Evolutionary conservation across 2,329 filamentous ascomycete species (phyloP), one percentile per base, ranked within the genome.

Genomic region (Penicillium palitans): DNA sequence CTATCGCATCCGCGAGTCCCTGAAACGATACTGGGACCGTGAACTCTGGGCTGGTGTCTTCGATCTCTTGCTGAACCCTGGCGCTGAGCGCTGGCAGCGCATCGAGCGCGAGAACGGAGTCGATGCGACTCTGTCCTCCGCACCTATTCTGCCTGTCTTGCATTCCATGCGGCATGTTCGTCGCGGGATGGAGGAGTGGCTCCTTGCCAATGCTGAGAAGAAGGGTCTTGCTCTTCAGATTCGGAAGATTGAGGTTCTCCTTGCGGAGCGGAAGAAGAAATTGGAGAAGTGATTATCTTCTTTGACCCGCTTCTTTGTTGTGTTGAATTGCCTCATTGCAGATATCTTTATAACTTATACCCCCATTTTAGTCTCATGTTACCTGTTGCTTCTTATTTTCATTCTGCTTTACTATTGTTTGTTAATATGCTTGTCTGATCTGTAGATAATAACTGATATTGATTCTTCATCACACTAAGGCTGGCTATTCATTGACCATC

Each of bases 11-110:
- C 85, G 89, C 52, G 93, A 97, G 76, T 85, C 81, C 15, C 78
- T 98, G 60, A 99, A 99, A 80, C 79, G 95, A 45, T 99, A 99
- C 77, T 99, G 95, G 95, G 93, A 98, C 80, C 89, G 87, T 49
- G 92, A 96, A 50, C 85, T 98, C 45, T 99, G 95, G 95, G 77
- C 72, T 2, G 87, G 90, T 60, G 87, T 89, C 48, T 96, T 99
- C 73, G 89, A 93, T 64, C 68, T 98, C 58, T 77, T 98, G 64
- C 80, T 99, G 44, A 99, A 99, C 74, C 93, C 93, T 0, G 67
- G 68, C 10, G 66, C 66, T 3, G 81, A 84, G 2, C 82, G 81
- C 58, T 86, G 87, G 74, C 75, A 84, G n/a, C 83, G 83, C 10
- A 78, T 71, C 1, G 92, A 93, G 74, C 86, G 54, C 4, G 56